Base-by-base conservation (phyloP, 2,329 filamentous ascomycete species). In the Colletotrichum neosansevieriae region DNA sequence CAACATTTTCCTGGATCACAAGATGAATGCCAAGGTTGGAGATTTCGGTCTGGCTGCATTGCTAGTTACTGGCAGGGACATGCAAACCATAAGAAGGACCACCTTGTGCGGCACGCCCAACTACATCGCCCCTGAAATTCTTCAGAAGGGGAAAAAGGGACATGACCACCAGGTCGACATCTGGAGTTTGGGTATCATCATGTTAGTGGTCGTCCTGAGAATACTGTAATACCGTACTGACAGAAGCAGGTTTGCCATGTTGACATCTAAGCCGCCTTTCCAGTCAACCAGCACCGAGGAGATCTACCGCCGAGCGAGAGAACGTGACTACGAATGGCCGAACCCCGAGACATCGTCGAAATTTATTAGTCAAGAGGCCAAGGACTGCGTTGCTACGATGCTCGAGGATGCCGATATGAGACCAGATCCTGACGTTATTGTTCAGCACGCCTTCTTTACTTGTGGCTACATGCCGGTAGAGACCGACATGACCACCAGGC, bases 91-190 rank as follows among this genome's bases (percentile, higher is more conserved):
- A 74, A 89, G 96, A 71, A 88, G 97, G 75, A 98, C 94, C 29
- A 99, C 96, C 6, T 89, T 99, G 68, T 99, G 96, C 74, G 96
- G 96, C 67, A 99, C 96, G 4, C 96, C 96, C 2, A 99, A 99
- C 79, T 99, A 99, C 78, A 97, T 99, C 73, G 96, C 96, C 0
- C 96, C 96, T 0, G 96, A 99, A 76, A 97, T 99, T 70, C 82
- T 99, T 58, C 93, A 97, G 76, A 97, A 96, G 83, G 93, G 92
- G 38, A 96, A 93, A 76, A 94, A 95, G 74, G 96, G 96, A 0
- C 96, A 99, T 77, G 96, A 97, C 73, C 94, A 98, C 77, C 97
- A 97, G 84, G 96, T 99, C 3, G 96, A 99, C 77, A 93, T 99
- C 63, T 99, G 97, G 97, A 97, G 95, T 50, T 86, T 99, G 76